Conservation (phyloP, 306 rosid species). For the Rosa lucieae region DNA sequence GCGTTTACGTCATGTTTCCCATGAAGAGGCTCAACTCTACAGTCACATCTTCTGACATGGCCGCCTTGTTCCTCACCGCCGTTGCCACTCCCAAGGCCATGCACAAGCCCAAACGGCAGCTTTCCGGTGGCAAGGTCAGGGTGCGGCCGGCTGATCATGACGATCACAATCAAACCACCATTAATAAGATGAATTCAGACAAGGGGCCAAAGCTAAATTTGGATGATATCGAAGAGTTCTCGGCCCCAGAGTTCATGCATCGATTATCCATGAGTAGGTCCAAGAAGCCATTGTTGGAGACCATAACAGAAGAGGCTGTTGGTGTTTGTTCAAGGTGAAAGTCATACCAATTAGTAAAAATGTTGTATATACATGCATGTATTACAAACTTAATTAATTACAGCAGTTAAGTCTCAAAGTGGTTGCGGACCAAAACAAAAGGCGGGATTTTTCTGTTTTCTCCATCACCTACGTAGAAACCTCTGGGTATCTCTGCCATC, state of each 20-base stretch:
- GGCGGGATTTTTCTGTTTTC: too few species aligned
- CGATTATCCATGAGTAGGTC: constrained; percentile 71
- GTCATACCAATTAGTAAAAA: neutral
- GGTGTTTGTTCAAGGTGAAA: constrained; percentile 33
- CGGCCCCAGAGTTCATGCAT: constrained; percentile 50
- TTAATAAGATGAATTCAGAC: neutral
- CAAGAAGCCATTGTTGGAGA: constrained; percentile 79
- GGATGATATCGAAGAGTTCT: constrained; percentile 65
- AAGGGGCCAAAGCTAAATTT: constrained; percentile 35
- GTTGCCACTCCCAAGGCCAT: constrained; percentile 19
- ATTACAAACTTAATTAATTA: neutral
- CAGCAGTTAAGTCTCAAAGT: neutral
- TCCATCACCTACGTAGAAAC: neutral
- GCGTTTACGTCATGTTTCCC: constrained; percentile 63
- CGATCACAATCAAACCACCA: neutral
- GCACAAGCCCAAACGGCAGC: constrained; percentile 1
- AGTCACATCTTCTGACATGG: constrained; percentile 67
- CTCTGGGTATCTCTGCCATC: too few species aligned
- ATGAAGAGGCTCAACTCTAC: constrained; percentile 69
- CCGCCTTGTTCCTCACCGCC: constrained; percentile 50
- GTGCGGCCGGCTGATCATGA: constrained; percentile 27
- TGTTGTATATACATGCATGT: neutral
- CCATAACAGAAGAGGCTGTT: constrained; percentile 68
- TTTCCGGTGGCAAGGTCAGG: constrained; percentile 30
- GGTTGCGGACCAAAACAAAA: too few species aligned